A percentile compares a stretch with the other conserved stretches of the same genome.
Conservation (phyloP, 306 rosid species). For the Purshia tridentata region DNA sequence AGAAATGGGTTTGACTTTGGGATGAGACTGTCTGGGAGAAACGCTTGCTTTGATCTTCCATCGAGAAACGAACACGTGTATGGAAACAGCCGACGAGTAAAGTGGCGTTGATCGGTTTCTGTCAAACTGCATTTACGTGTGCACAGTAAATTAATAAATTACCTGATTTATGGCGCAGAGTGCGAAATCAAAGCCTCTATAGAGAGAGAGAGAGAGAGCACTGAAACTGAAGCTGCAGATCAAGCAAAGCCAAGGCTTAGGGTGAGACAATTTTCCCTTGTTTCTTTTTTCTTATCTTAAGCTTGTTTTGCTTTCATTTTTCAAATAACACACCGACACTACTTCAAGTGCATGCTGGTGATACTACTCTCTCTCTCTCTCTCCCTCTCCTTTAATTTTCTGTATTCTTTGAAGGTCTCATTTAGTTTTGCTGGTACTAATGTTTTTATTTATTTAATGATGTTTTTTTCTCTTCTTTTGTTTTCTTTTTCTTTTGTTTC, state of each 20-base stretch:
- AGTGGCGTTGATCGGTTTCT: conserved; percentile 49
- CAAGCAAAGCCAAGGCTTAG: not conserved
- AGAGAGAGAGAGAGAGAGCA: conserved; percentile 1
- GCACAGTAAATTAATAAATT: conserved; percentile 52
- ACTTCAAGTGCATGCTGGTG: conserved; percentile 8
- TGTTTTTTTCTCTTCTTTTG: no score
- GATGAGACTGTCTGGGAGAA: conserved; percentile 23
- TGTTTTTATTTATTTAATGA: not conserved
- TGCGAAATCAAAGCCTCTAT: conserved; percentile 5
- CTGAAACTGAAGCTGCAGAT: conserved; percentile 2
- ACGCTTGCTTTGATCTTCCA: conserved; percentile 33
- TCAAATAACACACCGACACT: conserved; percentile 30
- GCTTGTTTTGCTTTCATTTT: not conserved
- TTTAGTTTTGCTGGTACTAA: not conserved
- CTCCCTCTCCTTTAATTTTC: not conserved
- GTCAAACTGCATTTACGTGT: conserved; percentile 52
- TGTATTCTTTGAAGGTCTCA: conserved; percentile 10
- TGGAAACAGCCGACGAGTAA: conserved; percentile 32
- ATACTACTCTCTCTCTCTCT: conserved; percentile 4
- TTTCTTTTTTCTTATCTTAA: no score
- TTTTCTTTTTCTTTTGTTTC: no score
- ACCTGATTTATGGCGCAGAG: conserved; percentile 38
- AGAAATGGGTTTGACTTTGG: conserved; percentile 56
- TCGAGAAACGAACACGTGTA: conserved; percentile 36
- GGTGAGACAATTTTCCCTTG: not conserved